Evolutionary conservation across 2,329 filamentous ascomycete species (phyloP).

Genomic region (Raffaelea albimanens): DNA sequence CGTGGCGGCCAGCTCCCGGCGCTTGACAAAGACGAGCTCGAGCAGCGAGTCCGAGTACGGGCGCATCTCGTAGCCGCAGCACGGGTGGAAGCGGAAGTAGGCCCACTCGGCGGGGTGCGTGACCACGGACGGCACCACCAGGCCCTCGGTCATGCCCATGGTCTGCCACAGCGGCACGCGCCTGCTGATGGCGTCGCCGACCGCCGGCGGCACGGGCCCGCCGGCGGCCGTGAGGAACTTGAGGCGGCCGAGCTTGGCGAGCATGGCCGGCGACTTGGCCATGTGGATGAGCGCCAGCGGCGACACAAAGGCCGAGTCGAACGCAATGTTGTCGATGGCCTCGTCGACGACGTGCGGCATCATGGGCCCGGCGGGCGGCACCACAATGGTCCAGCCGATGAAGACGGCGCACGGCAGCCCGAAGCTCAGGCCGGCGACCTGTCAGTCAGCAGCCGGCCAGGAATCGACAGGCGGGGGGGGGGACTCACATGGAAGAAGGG

Average conservation of each 20-base stretch:
- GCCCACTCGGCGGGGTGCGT: background rate
- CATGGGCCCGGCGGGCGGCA: background rate
- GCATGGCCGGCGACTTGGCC: background rate
- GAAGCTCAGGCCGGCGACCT: background rate
- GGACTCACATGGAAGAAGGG: conserved; percentile 29
- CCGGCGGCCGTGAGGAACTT: background rate
- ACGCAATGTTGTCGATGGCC: conserved; percentile 20
- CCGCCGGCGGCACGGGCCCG: background rate
- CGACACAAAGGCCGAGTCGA: conserved; percentile 24
- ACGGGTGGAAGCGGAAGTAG: background rate
- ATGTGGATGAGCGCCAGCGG: background rate
- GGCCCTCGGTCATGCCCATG: background rate
- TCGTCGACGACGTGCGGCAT: background rate
- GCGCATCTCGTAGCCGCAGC: background rate
- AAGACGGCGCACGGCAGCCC: background rate
- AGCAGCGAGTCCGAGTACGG: conserved; percentile 12
- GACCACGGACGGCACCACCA: background rate
- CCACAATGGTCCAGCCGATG: background rate
- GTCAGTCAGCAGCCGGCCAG: background rate
- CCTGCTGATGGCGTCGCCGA: background rate
- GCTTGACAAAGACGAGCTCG: conserved; percentile 27
- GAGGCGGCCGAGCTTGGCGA: background rate
- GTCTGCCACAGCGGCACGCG: background rate
- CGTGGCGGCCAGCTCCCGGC: conserved; percentile 22
- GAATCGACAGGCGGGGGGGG: conserved; percentile 23